These are phyloP conservation scores for Zygosaccharomyces bailii DNA, from an alignment of 805 yeast genomes.

Conservation along the genomic window DNA sequence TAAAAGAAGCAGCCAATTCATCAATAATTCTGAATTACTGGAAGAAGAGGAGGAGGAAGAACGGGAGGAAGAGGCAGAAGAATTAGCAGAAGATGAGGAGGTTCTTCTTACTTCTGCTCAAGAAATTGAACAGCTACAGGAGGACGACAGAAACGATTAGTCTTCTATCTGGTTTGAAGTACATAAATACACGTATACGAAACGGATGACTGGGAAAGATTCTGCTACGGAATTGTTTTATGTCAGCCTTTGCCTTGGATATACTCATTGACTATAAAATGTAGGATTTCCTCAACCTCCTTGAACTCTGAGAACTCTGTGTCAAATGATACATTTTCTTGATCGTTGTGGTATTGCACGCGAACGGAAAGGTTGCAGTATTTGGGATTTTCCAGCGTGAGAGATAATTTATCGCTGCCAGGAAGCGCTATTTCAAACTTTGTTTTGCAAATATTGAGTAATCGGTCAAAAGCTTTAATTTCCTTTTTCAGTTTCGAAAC, in stretches of 20 bases:
- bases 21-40: conserved; percentile 9
- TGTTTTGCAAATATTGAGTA: conserved; percentile 25
- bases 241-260: conserved; percentile 12
- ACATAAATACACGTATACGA: neutral
- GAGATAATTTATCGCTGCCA: conserved; percentile 14
- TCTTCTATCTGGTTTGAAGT: neutral
- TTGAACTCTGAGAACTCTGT: conserved; percentile 34
- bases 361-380: conserved; percentile 32
- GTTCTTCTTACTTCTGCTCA: conserved; percentile 11
- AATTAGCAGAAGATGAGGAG: conserved; percentile 7
- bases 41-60: conserved; percentile 10
- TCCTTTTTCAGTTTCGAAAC: conserved; percentile 27
- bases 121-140: conserved; percentile 13
- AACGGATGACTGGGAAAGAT: neutral
- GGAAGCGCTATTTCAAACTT: conserved; percentile 19
- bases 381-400: conserved; percentile 30
- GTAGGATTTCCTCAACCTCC: conserved; percentile 35
- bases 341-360: conserved; percentile 19
- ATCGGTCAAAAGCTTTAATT: conserved; percentile 23
- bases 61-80: conserved; percentile 1
- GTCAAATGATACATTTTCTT: conserved; percentile 19
- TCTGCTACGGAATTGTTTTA: neutral
- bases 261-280: conserved; percentile 32
- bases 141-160: neutral
- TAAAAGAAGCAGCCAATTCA: conserved; percentile 34